Conservation (phyloP, 257 asterid species). For the Mitragyna speciosa region DNA sequence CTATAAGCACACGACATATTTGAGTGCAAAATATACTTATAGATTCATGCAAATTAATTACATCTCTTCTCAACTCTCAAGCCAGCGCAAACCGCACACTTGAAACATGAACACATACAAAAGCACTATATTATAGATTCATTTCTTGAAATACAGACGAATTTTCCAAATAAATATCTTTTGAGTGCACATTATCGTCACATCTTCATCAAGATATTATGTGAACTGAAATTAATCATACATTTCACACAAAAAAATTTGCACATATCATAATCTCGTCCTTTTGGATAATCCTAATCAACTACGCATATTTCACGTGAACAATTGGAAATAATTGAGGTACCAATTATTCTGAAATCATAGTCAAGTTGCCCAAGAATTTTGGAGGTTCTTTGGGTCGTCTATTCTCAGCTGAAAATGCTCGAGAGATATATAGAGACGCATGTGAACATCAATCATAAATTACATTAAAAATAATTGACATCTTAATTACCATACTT, state of each 20-base stretch:
- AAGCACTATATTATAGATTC: neutral
- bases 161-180: neutral
- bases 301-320: neutral
- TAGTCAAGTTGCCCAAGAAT: neutral
- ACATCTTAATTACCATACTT: no score
- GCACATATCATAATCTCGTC: neutral
- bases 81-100: neutral
- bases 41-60: no score
- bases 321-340: neutral
- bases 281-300: neutral
- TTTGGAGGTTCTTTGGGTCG: neutral
- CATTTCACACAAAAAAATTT: neutral
- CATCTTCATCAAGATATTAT: neutral
- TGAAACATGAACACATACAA: neutral
- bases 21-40: no score
- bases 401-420: neutral
- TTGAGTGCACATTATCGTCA: no score
- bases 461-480: no score
- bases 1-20: neutral
- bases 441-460: neutral
- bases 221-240: neutral
- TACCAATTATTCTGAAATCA: neutral
- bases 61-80: neutral
- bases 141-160: neutral
- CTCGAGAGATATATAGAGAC: neutral